A percentile compares a stretch with the other conserved stretches of the same genome.
Evolutionary conservation across 2,329 filamentous ascomycete species (phyloP).

Genomic region (Diaporthe nobilis): DNA sequence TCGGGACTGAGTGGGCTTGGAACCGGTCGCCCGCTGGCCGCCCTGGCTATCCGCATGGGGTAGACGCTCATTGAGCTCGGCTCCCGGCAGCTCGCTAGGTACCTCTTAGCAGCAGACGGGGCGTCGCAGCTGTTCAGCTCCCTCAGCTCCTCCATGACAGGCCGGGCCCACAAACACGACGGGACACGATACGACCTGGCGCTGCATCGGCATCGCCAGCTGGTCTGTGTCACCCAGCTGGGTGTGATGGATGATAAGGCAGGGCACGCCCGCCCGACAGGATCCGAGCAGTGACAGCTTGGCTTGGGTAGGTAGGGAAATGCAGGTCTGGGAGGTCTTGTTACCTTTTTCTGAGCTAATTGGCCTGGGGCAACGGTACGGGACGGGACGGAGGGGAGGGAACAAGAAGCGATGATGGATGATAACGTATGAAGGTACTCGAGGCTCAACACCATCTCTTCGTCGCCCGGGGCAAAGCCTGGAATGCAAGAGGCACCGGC

Average conservation of each 20-base stretch:
- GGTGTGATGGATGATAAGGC: not conserved
- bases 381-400: not conserved
- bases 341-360: constrained; percentile 4
- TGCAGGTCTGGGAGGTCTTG: not conserved
- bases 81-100: constrained; percentile 26
- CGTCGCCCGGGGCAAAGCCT: not conserved
- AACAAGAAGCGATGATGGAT: not conserved
- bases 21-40: constrained; percentile 18
- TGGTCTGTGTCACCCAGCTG: constrained; percentile 31
- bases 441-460: constrained; percentile 25
- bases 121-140: constrained; percentile 23
- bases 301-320: not conserved
- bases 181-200: constrained; percentile 20
- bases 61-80: constrained; percentile 23
- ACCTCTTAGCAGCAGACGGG: not conserved
- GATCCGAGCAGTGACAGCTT: constrained; percentile 17
- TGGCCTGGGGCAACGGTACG: constrained; percentile 7
- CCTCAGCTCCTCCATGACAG: constrained; percentile 16
- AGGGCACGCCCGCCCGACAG: constrained; percentile 3
- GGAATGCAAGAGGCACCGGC: not conserved
- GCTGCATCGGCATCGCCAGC: constrained; percentile 18
- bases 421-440: not conserved
- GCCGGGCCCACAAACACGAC: constrained; percentile 7
- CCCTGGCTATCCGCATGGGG: constrained; percentile 22
- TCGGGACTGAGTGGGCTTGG: constrained; percentile 19